Conservation (phyloP, 2,329 filamentous ascomycete genomes). For the Ustulina deusta region DNA sequence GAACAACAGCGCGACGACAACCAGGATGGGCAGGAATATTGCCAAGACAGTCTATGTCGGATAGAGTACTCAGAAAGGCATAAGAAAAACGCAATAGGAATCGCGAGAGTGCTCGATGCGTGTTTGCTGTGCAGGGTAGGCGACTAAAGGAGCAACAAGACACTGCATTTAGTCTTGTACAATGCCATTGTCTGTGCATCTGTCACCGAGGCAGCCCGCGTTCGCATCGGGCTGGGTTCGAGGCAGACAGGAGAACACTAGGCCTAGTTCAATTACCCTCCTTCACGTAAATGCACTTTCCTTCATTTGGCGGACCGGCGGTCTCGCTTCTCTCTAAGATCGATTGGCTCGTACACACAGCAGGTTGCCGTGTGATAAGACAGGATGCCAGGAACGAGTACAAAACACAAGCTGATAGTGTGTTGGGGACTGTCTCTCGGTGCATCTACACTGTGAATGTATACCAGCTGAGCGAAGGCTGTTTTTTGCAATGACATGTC, state of each 20-base stretch:
- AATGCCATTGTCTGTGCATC: neutral
- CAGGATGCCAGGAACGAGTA: constrained; percentile 32
- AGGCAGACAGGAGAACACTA: constrained; percentile 5
- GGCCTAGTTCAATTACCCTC: neutral
- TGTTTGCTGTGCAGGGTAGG: neutral
- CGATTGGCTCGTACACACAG: constrained; percentile 34
- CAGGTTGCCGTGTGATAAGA: constrained; percentile 36
- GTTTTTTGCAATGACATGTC: constrained; percentile 15
- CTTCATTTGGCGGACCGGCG: constrained; percentile 24
- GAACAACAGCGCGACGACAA: neutral
- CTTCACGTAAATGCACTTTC: neutral
- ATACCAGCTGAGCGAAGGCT: constrained; percentile 12
- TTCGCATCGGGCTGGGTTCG: neutral
- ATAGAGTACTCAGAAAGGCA: neutral
- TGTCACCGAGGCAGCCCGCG: neutral
- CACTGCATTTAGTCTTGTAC: constrained; percentile 1
- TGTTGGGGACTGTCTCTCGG: neutral
- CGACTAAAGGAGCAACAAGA: constrained; percentile 7
- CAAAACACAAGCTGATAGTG: constrained; percentile 9
- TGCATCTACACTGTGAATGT: neutral
- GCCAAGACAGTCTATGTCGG: neutral
- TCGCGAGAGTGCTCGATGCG: neutral
- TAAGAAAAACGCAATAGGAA: neutral
- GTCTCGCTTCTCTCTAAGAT: constrained; percentile 35
- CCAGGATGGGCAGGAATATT: neutral